Evolutionary conservation across 805 yeast genomes (phyloP).

Genomic region (Saccharomycopsis amapae): DNA sequence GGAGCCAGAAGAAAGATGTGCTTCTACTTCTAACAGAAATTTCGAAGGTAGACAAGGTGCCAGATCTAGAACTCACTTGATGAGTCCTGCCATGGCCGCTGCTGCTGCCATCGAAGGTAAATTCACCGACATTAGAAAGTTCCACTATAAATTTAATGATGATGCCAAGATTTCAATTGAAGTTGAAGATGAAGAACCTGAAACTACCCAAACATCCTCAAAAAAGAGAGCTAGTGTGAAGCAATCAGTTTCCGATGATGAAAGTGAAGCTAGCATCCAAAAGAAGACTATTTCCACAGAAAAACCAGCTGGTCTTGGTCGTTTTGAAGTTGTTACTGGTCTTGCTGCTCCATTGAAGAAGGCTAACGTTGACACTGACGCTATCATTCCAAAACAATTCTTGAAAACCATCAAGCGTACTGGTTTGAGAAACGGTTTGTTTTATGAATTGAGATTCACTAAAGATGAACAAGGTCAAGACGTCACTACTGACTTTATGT

Average conservation of each 20-base stretch:
- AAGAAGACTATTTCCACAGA: conserved; percentile 13
- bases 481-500: conserved; percentile 79
- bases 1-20: conserved; percentile 94
- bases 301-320: conserved; percentile 54
- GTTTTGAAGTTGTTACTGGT: conserved; percentile 70
- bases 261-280: conserved; percentile 42
- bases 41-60: conserved; percentile 99
- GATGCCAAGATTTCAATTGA: conserved; percentile 43
- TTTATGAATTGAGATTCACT: conserved; percentile 81
- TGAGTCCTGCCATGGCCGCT: conserved; percentile 99
- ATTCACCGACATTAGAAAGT: conserved; percentile 84
- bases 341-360: conserved; percentile 90
- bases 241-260: conserved; percentile 41
- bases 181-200: conserved; percentile 25
- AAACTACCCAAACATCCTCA: not conserved
- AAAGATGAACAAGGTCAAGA: conserved; percentile 58
- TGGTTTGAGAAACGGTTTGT: conserved; percentile 80
- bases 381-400: conserved; percentile 97
- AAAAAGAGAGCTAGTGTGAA: conserved; percentile 2
- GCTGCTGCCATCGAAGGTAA: conserved; percentile 94
- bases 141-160: conserved; percentile 47
- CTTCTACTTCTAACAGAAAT: conserved; percentile 97
- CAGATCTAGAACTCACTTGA: conserved; percentile 86
- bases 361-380: conserved; percentile 97
- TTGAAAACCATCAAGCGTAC: conserved; percentile 97